Evolutionary conservation across 2,329 filamentous ascomycete species (phyloP).

Genomic region (Penicillium sp.): DNA sequence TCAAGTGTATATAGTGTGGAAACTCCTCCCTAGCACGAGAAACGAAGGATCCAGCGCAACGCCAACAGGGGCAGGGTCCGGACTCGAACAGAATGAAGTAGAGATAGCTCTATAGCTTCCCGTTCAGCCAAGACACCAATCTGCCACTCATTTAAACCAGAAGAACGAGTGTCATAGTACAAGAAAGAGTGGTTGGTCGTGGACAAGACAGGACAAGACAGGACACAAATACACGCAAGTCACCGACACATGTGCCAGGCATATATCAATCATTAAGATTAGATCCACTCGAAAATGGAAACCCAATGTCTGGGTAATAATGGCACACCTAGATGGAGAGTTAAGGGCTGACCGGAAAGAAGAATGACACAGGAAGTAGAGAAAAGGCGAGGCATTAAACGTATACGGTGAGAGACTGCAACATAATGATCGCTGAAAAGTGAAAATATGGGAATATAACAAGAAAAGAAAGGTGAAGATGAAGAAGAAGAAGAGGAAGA

Average conservation of each 20-base stretch:
- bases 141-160: neutral
- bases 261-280: slow-evolving; percentile 30
- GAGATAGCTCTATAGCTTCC: neutral
- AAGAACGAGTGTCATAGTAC: slow-evolving; percentile 5
- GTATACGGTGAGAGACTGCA: slow-evolving; percentile 9
- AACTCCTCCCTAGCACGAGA: neutral
- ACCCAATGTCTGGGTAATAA: neutral
- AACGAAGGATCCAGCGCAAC: neutral
- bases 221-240: slow-evolving; percentile 1
- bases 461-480: neutral
- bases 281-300: slow-evolving; percentile 20
- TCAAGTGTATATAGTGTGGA: slow-evolving; percentile 17
- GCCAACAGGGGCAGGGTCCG: neutral
- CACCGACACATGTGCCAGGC: slow-evolving; percentile 3
- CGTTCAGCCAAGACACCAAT: neutral
- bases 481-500: neutral
- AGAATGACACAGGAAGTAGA: slow-evolving; percentile 2
- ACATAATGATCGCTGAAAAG: slow-evolving; percentile 9
- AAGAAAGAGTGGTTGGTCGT: slow-evolving; percentile 1
- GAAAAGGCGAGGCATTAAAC: slow-evolving; percentile 11
- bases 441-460: neutral
- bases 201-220: slow-evolving; percentile 2
- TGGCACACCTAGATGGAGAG: neutral
- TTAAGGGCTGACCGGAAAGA: neutral
- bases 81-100: neutral